phyloP scores from a whole-genome alignment of 1,139 yeast species.

The Blastobotrys illinoisensis region DNA sequence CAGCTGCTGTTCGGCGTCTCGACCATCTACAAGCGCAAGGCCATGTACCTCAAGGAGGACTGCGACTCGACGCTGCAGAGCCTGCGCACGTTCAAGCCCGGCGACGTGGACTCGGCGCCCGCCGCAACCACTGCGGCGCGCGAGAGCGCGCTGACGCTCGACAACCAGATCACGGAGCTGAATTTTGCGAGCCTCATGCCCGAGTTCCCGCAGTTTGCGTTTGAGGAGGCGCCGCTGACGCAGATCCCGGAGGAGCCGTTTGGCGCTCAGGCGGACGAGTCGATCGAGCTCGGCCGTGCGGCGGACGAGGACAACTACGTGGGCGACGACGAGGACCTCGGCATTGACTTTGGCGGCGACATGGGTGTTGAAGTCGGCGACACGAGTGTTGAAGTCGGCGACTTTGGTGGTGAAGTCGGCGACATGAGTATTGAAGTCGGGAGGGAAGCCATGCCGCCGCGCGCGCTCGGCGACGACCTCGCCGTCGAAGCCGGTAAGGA shows the following conservation, averaged over 20 bases:
- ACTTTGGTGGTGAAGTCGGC: no score
- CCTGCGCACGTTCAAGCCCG: constrained; percentile 63
- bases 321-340: constrained; percentile 26
- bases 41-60: constrained; percentile 78
- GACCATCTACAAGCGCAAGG: constrained; percentile 79
- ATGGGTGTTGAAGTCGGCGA: constrained; percentile 17
- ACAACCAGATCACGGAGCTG: constrained; percentile 68
- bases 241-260: constrained; percentile 3
- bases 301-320: constrained; percentile 23
- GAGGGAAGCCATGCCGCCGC: constrained; percentile 15
- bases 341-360: constrained; percentile 25
- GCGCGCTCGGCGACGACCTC: constrained; percentile 39
- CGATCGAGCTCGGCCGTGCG: constrained; percentile 48
- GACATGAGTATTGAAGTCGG: constrained; percentile 24
- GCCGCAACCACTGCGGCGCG: constrained; percentile 48
- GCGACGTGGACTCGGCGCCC: constrained; percentile 44
- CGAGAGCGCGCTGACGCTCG: constrained; percentile 54
- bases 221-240: constrained; percentile 6
- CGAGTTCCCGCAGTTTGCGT: constrained; percentile 8
- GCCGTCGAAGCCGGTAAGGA: constrained; percentile 5
- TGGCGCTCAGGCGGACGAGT: constrained; percentile 5
- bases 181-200: constrained; percentile 9
- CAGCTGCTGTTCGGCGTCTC: constrained; percentile 86
- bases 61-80: constrained; percentile 73
- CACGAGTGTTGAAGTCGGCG: constrained; percentile 23